These are phyloP conservation scores for Pseudoscleropodium purum DNA, from an alignment of 225 moss, liverwort and hornwort genomes.

Conservation along the genomic window DNA sequence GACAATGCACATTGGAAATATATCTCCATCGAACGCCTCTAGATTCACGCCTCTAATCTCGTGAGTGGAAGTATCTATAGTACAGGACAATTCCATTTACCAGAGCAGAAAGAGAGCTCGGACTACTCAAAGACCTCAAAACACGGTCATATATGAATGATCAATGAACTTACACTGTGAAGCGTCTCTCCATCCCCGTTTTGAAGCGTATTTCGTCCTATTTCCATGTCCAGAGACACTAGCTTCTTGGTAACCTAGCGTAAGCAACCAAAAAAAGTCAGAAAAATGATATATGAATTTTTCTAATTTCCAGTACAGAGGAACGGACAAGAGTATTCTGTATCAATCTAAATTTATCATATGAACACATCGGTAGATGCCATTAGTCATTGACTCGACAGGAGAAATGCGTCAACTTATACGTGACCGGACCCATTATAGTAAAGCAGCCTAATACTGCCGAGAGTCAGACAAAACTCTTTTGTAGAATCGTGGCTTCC, in stretches of 20 bases:
- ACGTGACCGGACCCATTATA: neutral
- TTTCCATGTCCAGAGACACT: slow-evolving; percentile 85
- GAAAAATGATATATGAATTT: neutral
- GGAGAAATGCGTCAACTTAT: neutral
- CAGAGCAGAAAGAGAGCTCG: neutral
- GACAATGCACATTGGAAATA: neutral
- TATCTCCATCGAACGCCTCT: neutral
- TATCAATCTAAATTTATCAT: neutral
- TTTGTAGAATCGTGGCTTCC: neutral
- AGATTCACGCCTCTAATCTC: neutral
- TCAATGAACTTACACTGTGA: slow-evolving; percentile 59
- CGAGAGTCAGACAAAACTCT: neutral
- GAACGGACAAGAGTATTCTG: neutral
- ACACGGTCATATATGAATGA: neutral
- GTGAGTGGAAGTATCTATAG: neutral
- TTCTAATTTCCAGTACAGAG: neutral
- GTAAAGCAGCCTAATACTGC: neutral
- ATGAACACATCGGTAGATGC: neutral
- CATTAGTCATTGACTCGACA: neutral
- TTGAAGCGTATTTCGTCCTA: slow-evolving; percentile 66
- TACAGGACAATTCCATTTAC: neutral
- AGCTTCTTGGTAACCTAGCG: slow-evolving; percentile 70
- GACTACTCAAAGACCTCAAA: neutral
- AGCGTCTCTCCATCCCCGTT: slow-evolving; percentile 82
- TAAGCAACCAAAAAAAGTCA: neutral